Base-by-base conservation (phyloP, 352 stramenopile genomes). In the Globisporangium rhizosaccharum region DNA sequence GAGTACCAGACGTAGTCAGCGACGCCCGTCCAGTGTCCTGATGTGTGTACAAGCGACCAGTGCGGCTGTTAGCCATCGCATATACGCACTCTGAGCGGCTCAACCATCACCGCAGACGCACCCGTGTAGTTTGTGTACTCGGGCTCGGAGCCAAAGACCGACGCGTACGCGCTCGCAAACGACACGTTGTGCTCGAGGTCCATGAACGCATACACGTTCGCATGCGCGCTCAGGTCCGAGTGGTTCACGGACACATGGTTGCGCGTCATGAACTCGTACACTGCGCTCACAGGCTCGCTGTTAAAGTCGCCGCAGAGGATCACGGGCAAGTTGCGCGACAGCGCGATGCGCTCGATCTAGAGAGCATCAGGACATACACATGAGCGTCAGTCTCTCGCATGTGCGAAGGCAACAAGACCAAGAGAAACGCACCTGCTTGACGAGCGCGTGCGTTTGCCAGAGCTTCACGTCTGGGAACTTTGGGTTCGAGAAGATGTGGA, bases 251-350 rank as follows among this genome's bases (percentile, higher is more conserved):
- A 65, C 26, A 93, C 74, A 57, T 94, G 85, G 53, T 94, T 92
- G 28, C 73, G 88, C 64, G 85, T 94, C 70, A 99, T 87, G 53
- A 99, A 90, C 70, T 98, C 91, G 74, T 99, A 99, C 47, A 99
- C 97, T 20, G 94, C 91, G 60, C 88, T 98, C 54, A 89, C 81
- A 39, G 97, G 96, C 62, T 98, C 97, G 61, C 88, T 98, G 81
- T 99, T 99, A 67, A 99, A 99, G 68, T 99, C 97, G 45, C 97
- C 97, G 70, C 96, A 99, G 28, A 99, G 79, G 60, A 99, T 96
- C 41, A 98, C 82, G 33, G 96, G 96, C 28, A 98, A 73, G 54
- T 92, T 83, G 30, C 85, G 79, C 28, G 72, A 70, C 44, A 91
- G 49, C 11, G 70, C 78, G 12, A 93, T 65, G 8, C 79, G 83